Evolutionary conservation across 805 yeast genomes (phyloP).

Genomic region (Kodamaea hsintzibuensis): DNA sequence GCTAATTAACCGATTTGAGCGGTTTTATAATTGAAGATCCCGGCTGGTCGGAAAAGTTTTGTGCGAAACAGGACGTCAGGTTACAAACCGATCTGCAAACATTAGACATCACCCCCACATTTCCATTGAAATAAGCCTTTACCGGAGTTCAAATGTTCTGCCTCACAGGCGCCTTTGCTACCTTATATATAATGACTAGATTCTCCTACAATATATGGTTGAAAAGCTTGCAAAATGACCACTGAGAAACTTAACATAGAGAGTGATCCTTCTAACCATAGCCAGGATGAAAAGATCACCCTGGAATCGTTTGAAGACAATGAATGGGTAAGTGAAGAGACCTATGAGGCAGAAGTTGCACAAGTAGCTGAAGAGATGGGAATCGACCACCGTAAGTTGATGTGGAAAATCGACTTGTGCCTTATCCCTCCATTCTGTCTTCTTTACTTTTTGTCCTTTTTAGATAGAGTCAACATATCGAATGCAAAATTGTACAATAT

Average conservation of each 20-base stretch:
- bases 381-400: constrained; percentile 54
- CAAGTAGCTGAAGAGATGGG: constrained; percentile 33
- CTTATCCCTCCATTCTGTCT: constrained; percentile 78
- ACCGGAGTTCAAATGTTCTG: neutral
- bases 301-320: neutral
- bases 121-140: neutral
- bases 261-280: neutral
- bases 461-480: constrained; percentile 81
- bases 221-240: neutral
- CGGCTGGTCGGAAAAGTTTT: neutral
- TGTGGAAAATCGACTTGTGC: constrained; percentile 66
- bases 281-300: neutral
- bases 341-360: constrained; percentile 17
- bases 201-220: neutral
- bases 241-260: neutral
- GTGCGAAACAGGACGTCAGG: neutral
- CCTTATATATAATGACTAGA: neutral
- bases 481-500: constrained; percentile 78
- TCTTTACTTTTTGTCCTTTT: constrained; percentile 71
- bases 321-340: constrained; percentile 3
- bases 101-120: neutral
- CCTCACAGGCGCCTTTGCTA: neutral
- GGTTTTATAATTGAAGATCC: neutral
- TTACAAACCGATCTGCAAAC: neutral
- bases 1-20: neutral